A percentile compares a stretch with the other conserved stretches of the same genome.
Conservation (phyloP, 805 yeast species). For the Zygoascus ofunaensis region DNA sequence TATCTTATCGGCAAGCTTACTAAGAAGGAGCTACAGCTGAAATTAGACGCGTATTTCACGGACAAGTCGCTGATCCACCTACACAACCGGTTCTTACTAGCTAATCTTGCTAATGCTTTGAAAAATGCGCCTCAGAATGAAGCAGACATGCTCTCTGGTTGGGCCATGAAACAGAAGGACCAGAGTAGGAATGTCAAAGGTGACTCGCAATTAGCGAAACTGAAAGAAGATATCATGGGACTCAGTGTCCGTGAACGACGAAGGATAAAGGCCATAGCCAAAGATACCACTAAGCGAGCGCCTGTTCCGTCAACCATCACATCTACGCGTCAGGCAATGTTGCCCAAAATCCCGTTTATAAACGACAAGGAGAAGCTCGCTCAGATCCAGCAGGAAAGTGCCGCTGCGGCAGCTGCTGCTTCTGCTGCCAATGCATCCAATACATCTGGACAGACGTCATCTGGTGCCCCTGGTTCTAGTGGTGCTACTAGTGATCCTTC, state of each 20-base stretch:
- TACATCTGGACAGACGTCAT: background rate
- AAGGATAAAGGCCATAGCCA: conserved; percentile 69
- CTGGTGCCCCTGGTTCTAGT: background rate
- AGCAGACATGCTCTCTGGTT: conserved; percentile 29
- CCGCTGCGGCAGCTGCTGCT: background rate
- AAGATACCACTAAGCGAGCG: conserved; percentile 72
- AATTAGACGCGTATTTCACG: conserved; percentile 44
- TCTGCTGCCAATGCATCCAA: background rate
- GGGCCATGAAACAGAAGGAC: conserved; percentile 46
- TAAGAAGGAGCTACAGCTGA: conserved; percentile 58
- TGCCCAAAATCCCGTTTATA: conserved; percentile 78
- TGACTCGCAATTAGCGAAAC: conserved; percentile 63
- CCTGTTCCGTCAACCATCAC: conserved; percentile 29
- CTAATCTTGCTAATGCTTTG: conserved; percentile 76
- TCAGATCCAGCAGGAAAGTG: conserved; percentile 1
- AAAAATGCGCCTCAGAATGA: conserved; percentile 62
- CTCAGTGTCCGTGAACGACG: conserved; percentile 77
- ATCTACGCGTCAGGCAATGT: conserved; percentile 40
- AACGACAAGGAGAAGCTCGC: conserved; percentile 27
- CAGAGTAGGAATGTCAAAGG: conserved; percentile 26
- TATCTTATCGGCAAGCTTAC: conserved; percentile 75
- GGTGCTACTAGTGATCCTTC: conserved; percentile 3
- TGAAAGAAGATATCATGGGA: conserved; percentile 80
- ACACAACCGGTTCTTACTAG: conserved; percentile 76
- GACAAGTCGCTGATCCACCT: conserved; percentile 42